Evolutionary conservation across 192 early-diverging fungal genomes (phyloP), one percentile per base, ranked within the genome.

Genomic region (Irineochytrium annulatum): DNA sequence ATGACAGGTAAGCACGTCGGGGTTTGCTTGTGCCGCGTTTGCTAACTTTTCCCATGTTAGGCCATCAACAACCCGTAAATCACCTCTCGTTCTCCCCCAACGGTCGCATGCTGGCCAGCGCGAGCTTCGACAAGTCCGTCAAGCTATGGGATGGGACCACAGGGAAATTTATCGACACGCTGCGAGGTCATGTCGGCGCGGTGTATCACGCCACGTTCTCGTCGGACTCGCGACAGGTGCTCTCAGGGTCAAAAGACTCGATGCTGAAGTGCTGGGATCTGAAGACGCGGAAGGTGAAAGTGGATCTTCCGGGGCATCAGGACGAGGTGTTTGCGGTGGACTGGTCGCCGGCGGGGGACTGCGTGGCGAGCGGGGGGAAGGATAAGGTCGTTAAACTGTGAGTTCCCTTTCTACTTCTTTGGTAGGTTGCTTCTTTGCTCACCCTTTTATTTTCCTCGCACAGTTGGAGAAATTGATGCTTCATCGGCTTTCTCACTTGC

Each of bases 191-290:
- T 65, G 96, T 98, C 19, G 88, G 90, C 31, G 89, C 92, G 1
- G 96, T 98, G 8, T 98, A 95, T 80, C 94, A 95, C 76, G 88
- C 94, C 33, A 87, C 87, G 63, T 98, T 90, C 87, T 95, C 93
- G 11, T 82, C 90, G 0, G 95, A 98, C 64, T 91, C 89, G 55
- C 85, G 95, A 26, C 87, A 95, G 85, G 65, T 98, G 35, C 80
- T 95, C 52, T 93, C 90, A 51, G 79, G 88, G 14, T 91, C 89
- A 61, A 87, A 91, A 63, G 95, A 98, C 72, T 91, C 87, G 45
- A 96, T 93, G 24, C 73, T 91, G 32, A 98, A 96, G 78, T 80
- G 90, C 29, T 98, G 92, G 93, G 92, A 95, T 70, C 68, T 95
- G 61, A 88, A 89, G 65, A 92, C 90, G 5, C 74, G 83, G 59